These are phyloP conservation scores for Vicia faba DNA, from an alignment of 306 rosid species.

Conservation along the genomic window DNA sequence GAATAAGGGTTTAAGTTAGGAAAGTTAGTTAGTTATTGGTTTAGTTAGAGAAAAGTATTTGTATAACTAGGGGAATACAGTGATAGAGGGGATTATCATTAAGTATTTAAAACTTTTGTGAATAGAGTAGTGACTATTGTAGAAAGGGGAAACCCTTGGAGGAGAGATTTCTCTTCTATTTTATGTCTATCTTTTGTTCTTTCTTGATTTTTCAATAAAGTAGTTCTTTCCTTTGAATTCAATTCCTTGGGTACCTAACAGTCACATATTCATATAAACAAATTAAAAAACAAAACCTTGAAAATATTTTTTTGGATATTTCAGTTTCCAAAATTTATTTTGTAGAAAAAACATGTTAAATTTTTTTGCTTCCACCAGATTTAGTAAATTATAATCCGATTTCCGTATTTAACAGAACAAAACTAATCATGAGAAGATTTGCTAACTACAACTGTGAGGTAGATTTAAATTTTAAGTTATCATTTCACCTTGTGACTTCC, in stretches of 20 bases:
- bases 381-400: constrained; percentile 23
- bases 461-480: constrained; percentile 19
- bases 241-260: neutral
- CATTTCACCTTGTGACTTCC: constrained; percentile 93
- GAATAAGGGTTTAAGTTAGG: no score
- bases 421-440: constrained; percentile 10
- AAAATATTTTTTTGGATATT: constrained; percentile 14
- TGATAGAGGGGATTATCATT: neutral
- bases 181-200: neutral
- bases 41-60: neutral
- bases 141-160: neutral
- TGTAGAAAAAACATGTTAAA: neutral
- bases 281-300: neutral
- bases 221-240: neutral
- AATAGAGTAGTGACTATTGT: neutral
- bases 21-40: neutral
- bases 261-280: neutral
- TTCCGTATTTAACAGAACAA: constrained; percentile 16
- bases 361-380: neutral
- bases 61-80: neutral
- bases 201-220: neutral
- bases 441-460: neutral
- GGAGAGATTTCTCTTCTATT: neutral
- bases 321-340: constrained; percentile 1
- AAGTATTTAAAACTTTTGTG: neutral